Evolutionary conservation across 768 basidiomycete species (phyloP), one percentile per base, ranked within the genome.

Genomic region (Fistulinella prunicolor): DNA sequence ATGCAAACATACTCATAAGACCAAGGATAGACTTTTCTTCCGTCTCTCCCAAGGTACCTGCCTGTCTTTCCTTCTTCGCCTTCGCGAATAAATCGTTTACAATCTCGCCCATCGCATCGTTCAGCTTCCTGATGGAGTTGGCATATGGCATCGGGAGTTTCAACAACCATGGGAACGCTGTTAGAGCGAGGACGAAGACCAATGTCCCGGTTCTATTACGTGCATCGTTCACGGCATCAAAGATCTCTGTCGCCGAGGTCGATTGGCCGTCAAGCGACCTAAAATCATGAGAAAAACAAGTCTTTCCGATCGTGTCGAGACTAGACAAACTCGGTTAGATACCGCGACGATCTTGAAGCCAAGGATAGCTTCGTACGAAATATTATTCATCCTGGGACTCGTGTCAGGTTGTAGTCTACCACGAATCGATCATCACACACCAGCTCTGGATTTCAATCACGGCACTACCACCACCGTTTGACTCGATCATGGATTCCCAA

Each of bases 391-490:
- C 71, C 71, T 70, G 6, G n/a, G 17, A 28, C 28, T 32, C 13
- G 9, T 12, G 17, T 19, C 16, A 24, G 12, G 35, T 13, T 32
- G 10, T n/a, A n/a, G 12, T 6, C 42, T 5, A 12, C 7, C 13
- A 14, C 13, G 13, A 36, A 6, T 17, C 17, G 4, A 36, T 36
- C 16, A 17, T 36, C 6, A 22, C 64, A 6, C 36, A 74, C 75
- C 79, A 80, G 38, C 54, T 63, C 50, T 80, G 74, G 12, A 80
- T 76, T 36, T 80, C 75, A 23, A 80, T 73, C 6, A 72, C 32
- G 0, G 65, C 59, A 20, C 66, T 61, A 3, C 54, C 63, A 17
- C 45, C 46, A 3, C 57, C 50, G 3, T 16, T 45, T 17, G 58
- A 41, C 22, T 66, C 61, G 2, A 70, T 51, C 17, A 58, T 38